Base-by-base conservation (phyloP, 257 asterid species). In the Ehretia macrophylla region DNA sequence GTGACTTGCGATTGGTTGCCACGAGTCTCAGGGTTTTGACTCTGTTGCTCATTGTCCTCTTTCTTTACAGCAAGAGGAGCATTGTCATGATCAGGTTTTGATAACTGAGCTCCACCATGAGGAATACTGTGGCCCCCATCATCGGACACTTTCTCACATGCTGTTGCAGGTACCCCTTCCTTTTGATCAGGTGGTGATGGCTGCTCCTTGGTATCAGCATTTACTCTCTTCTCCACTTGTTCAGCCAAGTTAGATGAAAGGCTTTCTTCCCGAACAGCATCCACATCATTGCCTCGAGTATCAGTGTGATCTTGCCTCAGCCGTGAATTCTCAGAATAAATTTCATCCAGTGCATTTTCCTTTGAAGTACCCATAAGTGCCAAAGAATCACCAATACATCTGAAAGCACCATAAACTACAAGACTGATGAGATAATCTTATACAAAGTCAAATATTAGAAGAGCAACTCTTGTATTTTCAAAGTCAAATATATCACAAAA, bases 321-420 rank as follows among this genome's bases (percentile, higher is more conserved):
- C 66, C 58, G 75, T 72, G 74, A 70, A 16, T 59, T 47, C 48
- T 62, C 66, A 51, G 72, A 65, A 59, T 64, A 52, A 73, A 65
- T 72, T 59, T 68, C 74, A 72, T 56, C 67, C 35, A 62, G 45
- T 32, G 58, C 18, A 56, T 76, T 70, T 60, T 63, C 76, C 66
- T 52, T 54, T 11, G 67, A 14, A 46, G 66, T 72, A 76, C 69
- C 79, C 72, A 75, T 63, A 63, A 10, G 55, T 32, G n/a, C 35
- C 57, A 57, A n/a, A 32, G 27, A 51, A 10, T 27, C 63, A 18
- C 35, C 6, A 16, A 16, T 17, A 23, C 64, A 16, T 19, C n/a
- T 50, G 35, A 53, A 22, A 55, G n/a, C 32, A 12, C 19, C 22
- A 23, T 51, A 20, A 37, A 17, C 39, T 60, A 4, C 16, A 9